These are phyloP conservation scores for Teratosphaeria gauchensis DNA, from an alignment of 2,329 filamentous ascomycete species.

Conservation along the genomic window DNA sequence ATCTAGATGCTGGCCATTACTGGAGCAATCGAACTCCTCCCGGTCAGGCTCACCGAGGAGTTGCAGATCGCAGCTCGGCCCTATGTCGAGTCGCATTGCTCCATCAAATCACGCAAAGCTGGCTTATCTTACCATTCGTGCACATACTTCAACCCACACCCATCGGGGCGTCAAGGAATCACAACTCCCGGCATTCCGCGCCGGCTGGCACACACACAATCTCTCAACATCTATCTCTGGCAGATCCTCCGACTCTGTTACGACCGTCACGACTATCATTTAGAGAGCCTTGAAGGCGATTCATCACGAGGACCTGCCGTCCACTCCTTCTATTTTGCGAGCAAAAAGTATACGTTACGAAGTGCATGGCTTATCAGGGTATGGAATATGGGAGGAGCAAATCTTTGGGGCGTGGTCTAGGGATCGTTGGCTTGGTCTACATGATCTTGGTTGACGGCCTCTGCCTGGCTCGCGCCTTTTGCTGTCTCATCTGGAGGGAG, in stretches of 20 bases:
- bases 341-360: conserved; percentile 7
- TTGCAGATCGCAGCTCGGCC: conserved; percentile 16
- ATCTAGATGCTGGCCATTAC: conserved; percentile 3
- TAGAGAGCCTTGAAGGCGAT: not conserved
- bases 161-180: not conserved
- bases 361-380: conserved; percentile 1
- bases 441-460: not conserved
- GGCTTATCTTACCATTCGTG: not conserved
- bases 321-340: conserved; percentile 15
- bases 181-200: not conserved
- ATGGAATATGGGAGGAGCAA: not conserved
- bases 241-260: conserved; percentile 10
- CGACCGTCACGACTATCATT: conserved; percentile 12
- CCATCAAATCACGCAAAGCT: not conserved
- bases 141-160: conserved; percentile 1
- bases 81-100: conserved; percentile 4
- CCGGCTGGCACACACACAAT: not conserved
- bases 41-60: conserved; percentile 15
- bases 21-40: conserved; percentile 20
- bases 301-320: conserved; percentile 16
- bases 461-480: not conserved
- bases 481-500: not conserved
- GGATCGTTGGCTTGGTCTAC: not conserved
- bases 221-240: conserved; percentile 11
- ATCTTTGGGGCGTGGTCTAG: not conserved